Percentiles rank a stretch among this genome's conserved stretches.
phyloP scores from a whole-genome alignment of 441 rosid genomes.

The Adansonia grandidieri region DNA sequence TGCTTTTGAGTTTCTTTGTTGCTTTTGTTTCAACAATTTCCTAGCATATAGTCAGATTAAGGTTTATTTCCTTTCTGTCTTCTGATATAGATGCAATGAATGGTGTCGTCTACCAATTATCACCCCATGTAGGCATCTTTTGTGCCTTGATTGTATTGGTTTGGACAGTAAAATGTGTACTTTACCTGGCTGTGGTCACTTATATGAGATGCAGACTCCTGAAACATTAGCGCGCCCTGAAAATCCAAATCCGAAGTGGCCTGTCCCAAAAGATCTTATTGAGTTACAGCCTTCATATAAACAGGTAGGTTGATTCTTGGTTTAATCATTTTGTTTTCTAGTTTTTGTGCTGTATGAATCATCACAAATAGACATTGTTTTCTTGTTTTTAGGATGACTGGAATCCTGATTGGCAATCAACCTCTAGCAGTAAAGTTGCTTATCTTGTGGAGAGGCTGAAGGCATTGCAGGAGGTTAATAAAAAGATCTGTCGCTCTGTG shows the following conservation, averaged over 20 bases:
- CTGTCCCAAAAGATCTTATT: conserved; percentile 95
- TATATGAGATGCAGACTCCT: conserved; percentile 90
- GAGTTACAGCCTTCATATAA: conserved; percentile 96
- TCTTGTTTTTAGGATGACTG: conserved; percentile 76
- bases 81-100: conserved; percentile 70
- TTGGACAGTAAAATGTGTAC: conserved; percentile 77
- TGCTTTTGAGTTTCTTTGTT: conserved; percentile 26
- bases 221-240: conserved; percentile 77
- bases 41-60: background rate
- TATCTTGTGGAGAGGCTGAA: conserved; percentile 78
- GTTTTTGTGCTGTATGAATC: background rate
- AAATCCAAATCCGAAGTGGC: conserved; percentile 96
- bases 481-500: conserved; percentile 28
- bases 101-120: conserved; percentile 96
- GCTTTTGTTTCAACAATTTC: conserved; percentile 22
- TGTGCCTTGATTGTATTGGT: conserved; percentile 87
- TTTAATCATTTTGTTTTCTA: background rate
- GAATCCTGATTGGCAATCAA: conserved; percentile 98
- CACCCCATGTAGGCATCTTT: conserved; percentile 91
- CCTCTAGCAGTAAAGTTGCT: conserved; percentile 90
- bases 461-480: conserved; percentile 59
- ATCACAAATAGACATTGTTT: conserved; percentile 8
- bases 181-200: conserved; percentile 69
- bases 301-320: conserved; percentile 54
- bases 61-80: conserved; percentile 20